Conservation (phyloP, 1,284 basidiomycete genomes). For the Ustilago shanxiensis region DNA sequence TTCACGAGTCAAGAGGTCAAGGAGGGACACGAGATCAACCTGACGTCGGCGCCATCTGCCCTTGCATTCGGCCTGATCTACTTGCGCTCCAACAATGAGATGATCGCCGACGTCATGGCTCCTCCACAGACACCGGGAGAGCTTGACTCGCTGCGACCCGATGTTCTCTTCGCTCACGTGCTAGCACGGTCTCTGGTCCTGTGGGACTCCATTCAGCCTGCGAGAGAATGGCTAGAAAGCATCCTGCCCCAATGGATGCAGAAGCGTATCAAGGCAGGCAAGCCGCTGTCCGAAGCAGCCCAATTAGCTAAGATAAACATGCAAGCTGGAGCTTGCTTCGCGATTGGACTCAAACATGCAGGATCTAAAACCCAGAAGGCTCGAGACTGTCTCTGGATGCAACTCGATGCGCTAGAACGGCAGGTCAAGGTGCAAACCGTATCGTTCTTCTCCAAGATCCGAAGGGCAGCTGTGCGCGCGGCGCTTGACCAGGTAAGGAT, state of each 20-base stretch:
- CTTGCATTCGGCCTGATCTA: constrained; percentile 93
- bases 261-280: constrained; percentile 72
- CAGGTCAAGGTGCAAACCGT: constrained; percentile 71
- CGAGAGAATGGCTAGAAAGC: constrained; percentile 80
- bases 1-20: constrained; percentile 1
- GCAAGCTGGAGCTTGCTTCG: constrained; percentile 86
- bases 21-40: constrained; percentile 30
- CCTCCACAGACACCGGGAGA: constrained; percentile 84
- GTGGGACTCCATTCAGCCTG: constrained; percentile 84
- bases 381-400: constrained; percentile 82
- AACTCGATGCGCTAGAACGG: constrained; percentile 79
- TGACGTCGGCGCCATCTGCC: constrained; percentile 81
- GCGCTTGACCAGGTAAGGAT: constrained; percentile 88
- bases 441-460: constrained; percentile 57
- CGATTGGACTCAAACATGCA: constrained; percentile 90
- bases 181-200: constrained; percentile 85
- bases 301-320: constrained; percentile 64
- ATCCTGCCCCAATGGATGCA: constrained; percentile 81
- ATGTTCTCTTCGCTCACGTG: constrained; percentile 84
- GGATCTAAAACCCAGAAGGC: constrained; percentile 77
- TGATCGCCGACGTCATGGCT: constrained; percentile 84
- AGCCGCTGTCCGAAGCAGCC: constrained; percentile 36
- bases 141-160: constrained; percentile 87
- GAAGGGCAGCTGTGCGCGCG: constrained; percentile 84
- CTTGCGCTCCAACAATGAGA: constrained; percentile 83